Evolutionary conservation across 2,329 filamentous ascomycete species (phyloP).

Genomic region (Cordyceps cateniannulata): DNA sequence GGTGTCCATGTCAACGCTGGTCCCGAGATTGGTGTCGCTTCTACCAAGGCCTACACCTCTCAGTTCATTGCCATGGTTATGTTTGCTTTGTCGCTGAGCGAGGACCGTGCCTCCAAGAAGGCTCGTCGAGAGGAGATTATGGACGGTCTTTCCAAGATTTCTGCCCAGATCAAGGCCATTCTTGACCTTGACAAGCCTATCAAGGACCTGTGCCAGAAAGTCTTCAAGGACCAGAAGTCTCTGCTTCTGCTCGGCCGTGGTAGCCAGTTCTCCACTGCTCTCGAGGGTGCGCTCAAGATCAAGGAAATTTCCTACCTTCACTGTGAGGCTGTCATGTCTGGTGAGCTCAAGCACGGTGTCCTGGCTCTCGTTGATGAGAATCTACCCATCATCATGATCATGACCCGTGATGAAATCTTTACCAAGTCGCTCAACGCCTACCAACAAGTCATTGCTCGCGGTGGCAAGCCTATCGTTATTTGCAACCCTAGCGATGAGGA

Average conservation of each 20-base stretch:
- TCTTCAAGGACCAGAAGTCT: slow-evolving; percentile 96
- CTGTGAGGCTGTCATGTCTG: slow-evolving; percentile 99
- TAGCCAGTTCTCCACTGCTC: slow-evolving; percentile 91
- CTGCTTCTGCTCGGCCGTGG: slow-evolving; percentile 89
- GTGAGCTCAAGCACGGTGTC: slow-evolving; percentile 98
- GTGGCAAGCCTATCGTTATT: slow-evolving; percentile 95
- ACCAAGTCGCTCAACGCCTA: slow-evolving; percentile 99
- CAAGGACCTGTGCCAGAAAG: slow-evolving; percentile 88
- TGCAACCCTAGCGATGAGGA: slow-evolving; percentile 88
- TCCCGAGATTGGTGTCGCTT: slow-evolving; percentile 97
- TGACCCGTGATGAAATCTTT: slow-evolving; percentile 93
- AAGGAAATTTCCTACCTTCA: slow-evolving; percentile 99
- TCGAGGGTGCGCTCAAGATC: slow-evolving; percentile 97
- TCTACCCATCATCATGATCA: slow-evolving; percentile 98
- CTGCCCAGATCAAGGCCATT: slow-evolving; percentile 85
- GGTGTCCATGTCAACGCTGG: slow-evolving; percentile 99
- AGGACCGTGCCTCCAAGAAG: slow-evolving; percentile 93
- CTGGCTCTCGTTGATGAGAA: slow-evolving; percentile 96
- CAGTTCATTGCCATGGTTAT: slow-evolving; percentile 99
- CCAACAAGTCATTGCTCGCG: slow-evolving; percentile 96
- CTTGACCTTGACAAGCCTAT: slow-evolving; percentile 87
- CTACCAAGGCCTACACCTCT: slow-evolving; percentile 98
- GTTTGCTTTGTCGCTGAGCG: slow-evolving; percentile 93
- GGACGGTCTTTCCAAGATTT: slow-evolving; percentile 81
- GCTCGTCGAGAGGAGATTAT: slow-evolving; percentile 93